Conservation (phyloP, 148 eudicot species). For the Nepenthes gracilis region DNA sequence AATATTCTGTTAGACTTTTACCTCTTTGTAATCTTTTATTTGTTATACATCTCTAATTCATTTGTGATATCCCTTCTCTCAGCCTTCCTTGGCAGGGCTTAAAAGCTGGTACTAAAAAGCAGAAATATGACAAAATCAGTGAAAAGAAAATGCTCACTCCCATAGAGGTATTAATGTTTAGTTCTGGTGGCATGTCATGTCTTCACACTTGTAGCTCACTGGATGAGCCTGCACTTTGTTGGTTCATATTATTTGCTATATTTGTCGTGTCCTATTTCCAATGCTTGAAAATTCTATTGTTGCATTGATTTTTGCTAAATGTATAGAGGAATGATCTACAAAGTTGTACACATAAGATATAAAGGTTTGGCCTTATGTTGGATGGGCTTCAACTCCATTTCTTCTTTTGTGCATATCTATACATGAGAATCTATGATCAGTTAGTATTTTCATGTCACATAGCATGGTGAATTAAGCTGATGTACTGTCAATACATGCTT, state of each 20-base stretch:
- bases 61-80: constrained; percentile 13
- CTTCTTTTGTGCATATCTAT: too few species aligned
- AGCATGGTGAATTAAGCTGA: too few species aligned
- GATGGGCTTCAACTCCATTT: too few species aligned
- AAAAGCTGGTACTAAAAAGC: constrained; percentile 97
- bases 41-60: constrained; percentile 9
- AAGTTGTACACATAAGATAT: too few species aligned
- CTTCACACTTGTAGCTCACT: not conserved
- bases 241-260: not conserved
- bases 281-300: not conserved
- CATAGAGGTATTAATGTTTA: constrained; percentile 47
- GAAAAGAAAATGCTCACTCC: constrained; percentile 98
- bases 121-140: constrained; percentile 94
- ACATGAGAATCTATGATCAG: too few species aligned
- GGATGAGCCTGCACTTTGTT: not conserved
- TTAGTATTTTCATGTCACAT: too few species aligned
- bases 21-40: not conserved
- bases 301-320: too few species aligned
- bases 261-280: not conserved
- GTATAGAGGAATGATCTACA: too few species aligned
- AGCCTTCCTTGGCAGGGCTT: constrained; percentile 99
- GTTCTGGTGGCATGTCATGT: not conserved
- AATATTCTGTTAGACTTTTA: constrained; percentile 1
- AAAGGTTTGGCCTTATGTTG: too few species aligned
- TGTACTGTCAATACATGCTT: not conserved